Conservation (phyloP, 1,139 yeast genomes). For the Scheffersomyces quercinus region DNA sequence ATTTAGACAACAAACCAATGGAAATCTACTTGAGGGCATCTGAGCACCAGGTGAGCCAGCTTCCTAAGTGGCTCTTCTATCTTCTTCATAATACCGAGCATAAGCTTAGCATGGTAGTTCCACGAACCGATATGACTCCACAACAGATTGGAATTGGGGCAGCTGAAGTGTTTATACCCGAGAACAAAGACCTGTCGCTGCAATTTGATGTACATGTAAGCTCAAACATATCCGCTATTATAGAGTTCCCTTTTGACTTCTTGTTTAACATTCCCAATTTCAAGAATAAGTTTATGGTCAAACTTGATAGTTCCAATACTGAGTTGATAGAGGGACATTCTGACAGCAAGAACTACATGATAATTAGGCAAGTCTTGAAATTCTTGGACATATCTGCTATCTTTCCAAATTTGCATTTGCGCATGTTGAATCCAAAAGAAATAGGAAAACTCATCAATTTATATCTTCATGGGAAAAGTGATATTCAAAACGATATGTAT, state of each 20-base stretch:
- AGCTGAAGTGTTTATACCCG: neutral
- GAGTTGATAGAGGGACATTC: conserved; percentile 15
- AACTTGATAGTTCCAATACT: conserved; percentile 4
- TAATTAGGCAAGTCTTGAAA: conserved; percentile 4
- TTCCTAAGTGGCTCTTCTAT: conserved; percentile 30
- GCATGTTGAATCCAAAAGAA: conserved; percentile 12
- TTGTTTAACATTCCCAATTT: conserved; percentile 17
- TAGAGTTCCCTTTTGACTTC: conserved; percentile 10
- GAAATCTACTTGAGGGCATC: conserved; percentile 21
- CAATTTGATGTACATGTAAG: conserved; percentile 2
- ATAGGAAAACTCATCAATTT: conserved; percentile 17
- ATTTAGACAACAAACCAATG: conserved; percentile 21
- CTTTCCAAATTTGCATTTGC: conserved; percentile 12
- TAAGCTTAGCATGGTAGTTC: conserved; percentile 11
- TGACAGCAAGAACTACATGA: conserved; percentile 10
- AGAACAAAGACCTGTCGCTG: neutral
- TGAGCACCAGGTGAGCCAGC: conserved; percentile 11
- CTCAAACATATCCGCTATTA: conserved; percentile 12
- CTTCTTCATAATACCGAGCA: conserved; percentile 15
- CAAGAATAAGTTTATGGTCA: conserved; percentile 12
- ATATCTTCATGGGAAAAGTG: conserved; percentile 9
- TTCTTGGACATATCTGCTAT: conserved; percentile 10
- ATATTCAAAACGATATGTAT: conserved; percentile 7
- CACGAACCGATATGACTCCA: conserved; percentile 3
- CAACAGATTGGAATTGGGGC: conserved; percentile 9